A percentile compares a stretch with the other conserved stretches of the same genome.
These are phyloP conservation scores for Mycena galericulata DNA, from an alignment of 768 basidiomycete genomes.

Conservation along the genomic window DNA sequence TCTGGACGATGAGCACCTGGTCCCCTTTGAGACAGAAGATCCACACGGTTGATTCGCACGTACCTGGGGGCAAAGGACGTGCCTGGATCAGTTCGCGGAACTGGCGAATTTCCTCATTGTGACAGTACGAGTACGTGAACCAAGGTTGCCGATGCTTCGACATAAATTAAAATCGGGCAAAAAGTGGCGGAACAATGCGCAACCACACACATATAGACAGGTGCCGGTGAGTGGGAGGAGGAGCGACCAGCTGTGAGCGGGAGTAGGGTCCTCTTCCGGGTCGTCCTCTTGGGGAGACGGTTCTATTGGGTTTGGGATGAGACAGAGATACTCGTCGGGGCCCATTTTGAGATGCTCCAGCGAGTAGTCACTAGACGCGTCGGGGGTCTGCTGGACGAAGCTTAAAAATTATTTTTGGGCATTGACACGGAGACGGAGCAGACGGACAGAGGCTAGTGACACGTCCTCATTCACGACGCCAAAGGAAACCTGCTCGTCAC, in stretches of 20 bases:
- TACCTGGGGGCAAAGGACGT: slow-evolving; percentile 76
- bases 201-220: slow-evolving; percentile 83
- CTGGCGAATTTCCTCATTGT: slow-evolving; percentile 94
- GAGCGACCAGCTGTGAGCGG: slow-evolving; percentile 85
- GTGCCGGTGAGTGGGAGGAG: slow-evolving; percentile 82
- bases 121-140: slow-evolving; percentile 99
- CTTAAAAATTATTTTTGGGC: slow-evolving; percentile 22
- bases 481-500: slow-evolving; percentile 50
- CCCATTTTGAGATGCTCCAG: slow-evolving; percentile 85
- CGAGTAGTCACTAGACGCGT: slow-evolving; percentile 53
- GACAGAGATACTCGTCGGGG: slow-evolving; percentile 79
- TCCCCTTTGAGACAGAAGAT: slow-evolving; percentile 30
- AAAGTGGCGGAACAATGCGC: slow-evolving; percentile 39
- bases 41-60: slow-evolving; percentile 26
- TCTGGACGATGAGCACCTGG: slow-evolving; percentile 80
- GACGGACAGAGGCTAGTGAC: slow-evolving; percentile 35
- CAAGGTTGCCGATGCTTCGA: slow-evolving; percentile 86
- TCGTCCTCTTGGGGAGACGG: slow-evolving; percentile 62
- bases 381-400: slow-evolving; percentile 37
- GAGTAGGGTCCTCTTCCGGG: slow-evolving; percentile 68
- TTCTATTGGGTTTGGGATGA: slow-evolving; percentile 76
- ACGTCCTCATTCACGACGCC: slow-evolving; percentile 50
- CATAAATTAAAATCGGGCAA: slow-evolving; percentile 48
- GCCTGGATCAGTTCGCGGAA: slow-evolving; percentile 86
- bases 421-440: slow-evolving; percentile 36